Percentiles rank a stretch among this genome's conserved stretches.
These are phyloP conservation scores for Fusarium aywerte DNA, from an alignment of 2,329 filamentous ascomycete genomes.

Conservation along the genomic window DNA sequence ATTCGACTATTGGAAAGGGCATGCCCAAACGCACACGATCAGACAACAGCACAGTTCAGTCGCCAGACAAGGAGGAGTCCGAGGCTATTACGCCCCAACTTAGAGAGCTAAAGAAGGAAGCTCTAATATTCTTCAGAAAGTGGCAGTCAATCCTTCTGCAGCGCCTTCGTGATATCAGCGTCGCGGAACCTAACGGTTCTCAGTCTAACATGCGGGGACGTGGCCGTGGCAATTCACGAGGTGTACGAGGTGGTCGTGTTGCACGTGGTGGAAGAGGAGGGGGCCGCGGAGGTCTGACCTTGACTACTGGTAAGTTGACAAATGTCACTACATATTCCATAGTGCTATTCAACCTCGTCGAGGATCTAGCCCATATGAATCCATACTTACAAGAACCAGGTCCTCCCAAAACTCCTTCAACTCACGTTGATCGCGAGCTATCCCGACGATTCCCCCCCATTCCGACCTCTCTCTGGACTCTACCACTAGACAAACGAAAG, in stretches of 20 bases:
- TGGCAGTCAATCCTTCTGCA: constrained; percentile 80
- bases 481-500: constrained; percentile 70
- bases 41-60: constrained; percentile 46
- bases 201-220: constrained; percentile 49
- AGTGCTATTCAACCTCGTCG: background rate
- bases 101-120: constrained; percentile 74
- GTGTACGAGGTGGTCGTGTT: constrained; percentile 47
- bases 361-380: background rate
- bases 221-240: constrained; percentile 49
- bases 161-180: constrained; percentile 75
- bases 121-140: constrained; percentile 77
- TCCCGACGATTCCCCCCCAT: constrained; percentile 66
- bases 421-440: constrained; percentile 60
- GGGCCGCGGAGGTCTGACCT: constrained; percentile 45
- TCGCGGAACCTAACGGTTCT: constrained; percentile 54
- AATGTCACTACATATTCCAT: background rate
- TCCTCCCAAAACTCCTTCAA: constrained; percentile 55
- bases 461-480: constrained; percentile 68
- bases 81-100: constrained; percentile 59
- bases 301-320: constrained; percentile 52
- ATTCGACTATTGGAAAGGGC: constrained; percentile 13
- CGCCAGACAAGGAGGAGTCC: constrained; percentile 49
- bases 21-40: constrained; percentile 16
- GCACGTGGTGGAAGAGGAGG: constrained; percentile 49
- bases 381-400: constrained; percentile 38